Percentiles rank a stretch among this genome's conserved stretches.
These are phyloP conservation scores for Babesia ovata DNA, from an alignment of 169 alveolate genomes.

Conservation along the genomic window DNA sequence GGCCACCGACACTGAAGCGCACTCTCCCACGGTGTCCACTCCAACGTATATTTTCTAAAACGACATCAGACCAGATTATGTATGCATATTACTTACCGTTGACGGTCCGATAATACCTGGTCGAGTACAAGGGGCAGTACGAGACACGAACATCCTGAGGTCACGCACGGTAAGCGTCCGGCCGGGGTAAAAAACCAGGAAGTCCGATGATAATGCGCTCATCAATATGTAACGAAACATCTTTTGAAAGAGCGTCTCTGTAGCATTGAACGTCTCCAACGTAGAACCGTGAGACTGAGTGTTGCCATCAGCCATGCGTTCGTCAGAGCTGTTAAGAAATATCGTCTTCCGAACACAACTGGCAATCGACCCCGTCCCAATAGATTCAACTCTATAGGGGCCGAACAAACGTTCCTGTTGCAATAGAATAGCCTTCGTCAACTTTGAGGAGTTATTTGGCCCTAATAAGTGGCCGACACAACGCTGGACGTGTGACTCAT, in stretches of 20 bases:
- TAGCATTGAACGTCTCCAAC: not conserved
- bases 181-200: constrained; percentile 43
- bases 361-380: not conserved
- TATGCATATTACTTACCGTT: constrained; percentile 32
- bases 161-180: constrained; percentile 39
- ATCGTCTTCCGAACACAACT: constrained; percentile 25
- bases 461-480: constrained; percentile 17
- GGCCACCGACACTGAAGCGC: constrained; percentile 63
- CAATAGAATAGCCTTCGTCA: not conserved
- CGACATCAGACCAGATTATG: no score
- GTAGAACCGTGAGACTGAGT: not conserved
- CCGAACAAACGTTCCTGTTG: constrained; percentile 25
- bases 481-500: constrained; percentile 8
- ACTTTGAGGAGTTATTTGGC: not conserved
- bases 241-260: not conserved
- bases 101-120: constrained; percentile 49
- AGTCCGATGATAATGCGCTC: constrained; percentile 20
- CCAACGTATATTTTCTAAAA: constrained; percentile 70
- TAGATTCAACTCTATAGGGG: not conserved
- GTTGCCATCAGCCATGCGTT: not conserved
- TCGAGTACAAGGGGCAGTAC: constrained; percentile 17
- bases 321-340: constrained; percentile 10
- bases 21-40: constrained; percentile 76
- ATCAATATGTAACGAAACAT: not conserved
- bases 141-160: constrained; percentile 32